These are phyloP conservation scores for Cyathus striatus DNA, from an alignment of 768 basidiomycete genomes.

Conservation along the genomic window DNA sequence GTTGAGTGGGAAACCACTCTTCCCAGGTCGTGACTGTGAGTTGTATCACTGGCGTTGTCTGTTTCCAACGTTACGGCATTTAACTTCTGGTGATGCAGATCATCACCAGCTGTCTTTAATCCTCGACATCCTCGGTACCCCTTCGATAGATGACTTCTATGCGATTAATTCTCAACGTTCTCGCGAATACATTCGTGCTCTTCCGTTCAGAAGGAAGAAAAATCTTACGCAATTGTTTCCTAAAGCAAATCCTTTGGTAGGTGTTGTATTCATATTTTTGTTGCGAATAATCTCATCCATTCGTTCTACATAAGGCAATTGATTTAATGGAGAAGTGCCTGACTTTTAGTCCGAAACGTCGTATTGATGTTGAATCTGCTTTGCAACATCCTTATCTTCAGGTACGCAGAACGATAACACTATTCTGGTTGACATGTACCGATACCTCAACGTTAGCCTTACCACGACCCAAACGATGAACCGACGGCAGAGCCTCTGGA, in stretches of 20 bases:
- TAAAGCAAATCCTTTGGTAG: slow-evolving; percentile 63
- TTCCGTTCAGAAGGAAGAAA: slow-evolving; percentile 82
- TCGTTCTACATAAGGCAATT: slow-evolving; percentile 49
- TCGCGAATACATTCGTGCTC: slow-evolving; percentile 82
- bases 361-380: slow-evolving; percentile 85
- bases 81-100: slow-evolving; percentile 47
- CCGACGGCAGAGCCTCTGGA: slow-evolving; percentile 74
- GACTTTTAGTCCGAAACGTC: slow-evolving; percentile 80
- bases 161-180: slow-evolving; percentile 78
- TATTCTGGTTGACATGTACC: no score
- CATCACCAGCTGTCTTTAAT: slow-evolving; percentile 93
- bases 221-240: slow-evolving; percentile 68
- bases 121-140: slow-evolving; percentile 89
- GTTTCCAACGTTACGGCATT: neutral
- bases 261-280: slow-evolving; percentile 10
- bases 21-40: slow-evolving; percentile 92
- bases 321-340: slow-evolving; percentile 78
- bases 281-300: neutral
- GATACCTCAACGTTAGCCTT: slow-evolving; percentile 44
- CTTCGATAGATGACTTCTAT: slow-evolving; percentile 90
- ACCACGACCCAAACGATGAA: slow-evolving; percentile 88
- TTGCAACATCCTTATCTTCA: slow-evolving; percentile 86
- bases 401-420: no score
- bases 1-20: slow-evolving; percentile 87
- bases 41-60: slow-evolving; percentile 9